Conservation (phyloP, 495 filamentous ascomycete species). For the Aspergillus campestris region DNA sequence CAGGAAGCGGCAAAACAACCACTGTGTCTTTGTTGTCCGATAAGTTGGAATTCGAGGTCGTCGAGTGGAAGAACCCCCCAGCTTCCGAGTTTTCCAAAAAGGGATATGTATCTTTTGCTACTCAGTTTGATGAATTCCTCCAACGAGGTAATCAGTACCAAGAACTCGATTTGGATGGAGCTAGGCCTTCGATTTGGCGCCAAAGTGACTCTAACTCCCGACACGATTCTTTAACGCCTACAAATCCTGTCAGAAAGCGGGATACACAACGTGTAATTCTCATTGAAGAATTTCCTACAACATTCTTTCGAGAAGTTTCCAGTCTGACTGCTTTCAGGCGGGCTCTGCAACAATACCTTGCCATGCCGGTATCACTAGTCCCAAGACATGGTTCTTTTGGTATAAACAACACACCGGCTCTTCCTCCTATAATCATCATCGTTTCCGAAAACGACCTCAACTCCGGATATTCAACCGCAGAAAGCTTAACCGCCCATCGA, state of each 20-base stretch:
- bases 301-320: slow-evolving; percentile 58
- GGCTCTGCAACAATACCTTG: slow-evolving; percentile 66
- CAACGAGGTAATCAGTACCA: slow-evolving; percentile 68
- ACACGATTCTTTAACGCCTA: slow-evolving; percentile 9
- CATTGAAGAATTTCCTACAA: slow-evolving; percentile 91
- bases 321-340: slow-evolving; percentile 65
- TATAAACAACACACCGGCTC: slow-evolving; percentile 11
- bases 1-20: slow-evolving; percentile 87
- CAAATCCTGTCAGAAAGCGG: too few species aligned
- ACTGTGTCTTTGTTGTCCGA: slow-evolving; percentile 69
- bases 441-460: slow-evolving; percentile 80
- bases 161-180: slow-evolving; percentile 51
- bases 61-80: slow-evolving; percentile 85
- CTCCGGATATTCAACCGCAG: slow-evolving; percentile 63
- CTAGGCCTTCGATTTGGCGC: not conserved
- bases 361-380: slow-evolving; percentile 34
- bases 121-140: slow-evolving; percentile 88
- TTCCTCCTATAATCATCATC: slow-evolving; percentile 77
- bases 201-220: not conserved
- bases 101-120: slow-evolving; percentile 54
- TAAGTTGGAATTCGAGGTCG: slow-evolving; percentile 59
- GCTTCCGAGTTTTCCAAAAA: slow-evolving; percentile 47
- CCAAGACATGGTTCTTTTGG: slow-evolving; percentile 21
- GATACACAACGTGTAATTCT: slow-evolving; percentile 52
- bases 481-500: slow-evolving; percentile 85